phyloP scores from a whole-genome alignment of 2,329 filamentous ascomycete species.

The Apiospora pterosperma region DNA sequence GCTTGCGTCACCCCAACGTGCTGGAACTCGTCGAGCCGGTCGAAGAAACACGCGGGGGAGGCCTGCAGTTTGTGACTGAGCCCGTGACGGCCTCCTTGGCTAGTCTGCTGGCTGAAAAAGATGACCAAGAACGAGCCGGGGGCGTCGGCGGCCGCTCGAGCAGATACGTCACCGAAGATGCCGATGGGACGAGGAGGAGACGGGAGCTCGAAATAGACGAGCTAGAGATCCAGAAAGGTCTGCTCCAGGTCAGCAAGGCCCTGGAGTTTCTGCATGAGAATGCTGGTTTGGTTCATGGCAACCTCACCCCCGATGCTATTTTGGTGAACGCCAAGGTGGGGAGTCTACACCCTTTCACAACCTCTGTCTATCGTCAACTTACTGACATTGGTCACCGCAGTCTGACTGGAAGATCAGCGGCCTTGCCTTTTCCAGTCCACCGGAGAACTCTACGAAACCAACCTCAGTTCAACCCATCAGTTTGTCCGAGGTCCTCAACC shows the following conservation, averaged over 20 bases:
- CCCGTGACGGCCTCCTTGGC: constrained; percentile 85
- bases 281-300: constrained; percentile 88
- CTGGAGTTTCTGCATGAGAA: constrained; percentile 95
- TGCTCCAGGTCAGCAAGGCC: constrained; percentile 90
- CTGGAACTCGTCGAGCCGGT: constrained; percentile 92
- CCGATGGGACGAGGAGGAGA: constrained; percentile 67
- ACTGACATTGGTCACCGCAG: constrained; percentile 34
- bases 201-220: constrained; percentile 93
- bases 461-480: constrained; percentile 77
- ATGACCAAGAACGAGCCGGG: constrained; percentile 73
- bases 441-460: constrained; percentile 69
- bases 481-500: constrained; percentile 78
- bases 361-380: not conserved
- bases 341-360: constrained; percentile 26
- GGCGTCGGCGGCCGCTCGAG: constrained; percentile 69
- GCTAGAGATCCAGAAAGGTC: constrained; percentile 93
- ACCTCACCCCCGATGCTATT: constrained; percentile 89
- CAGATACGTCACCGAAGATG: constrained; percentile 77
- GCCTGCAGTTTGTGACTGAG: constrained; percentile 94
- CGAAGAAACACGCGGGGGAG: constrained; percentile 87
- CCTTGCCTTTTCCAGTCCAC: constrained; percentile 82
- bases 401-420: constrained; percentile 98
- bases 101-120: constrained; percentile 79
- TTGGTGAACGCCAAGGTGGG: constrained; percentile 87
- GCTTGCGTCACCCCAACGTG: constrained; percentile 85